Evolutionary conservation across 2,329 filamentous ascomycete species (phyloP).

Genomic region (Alternaria dauci): DNA sequence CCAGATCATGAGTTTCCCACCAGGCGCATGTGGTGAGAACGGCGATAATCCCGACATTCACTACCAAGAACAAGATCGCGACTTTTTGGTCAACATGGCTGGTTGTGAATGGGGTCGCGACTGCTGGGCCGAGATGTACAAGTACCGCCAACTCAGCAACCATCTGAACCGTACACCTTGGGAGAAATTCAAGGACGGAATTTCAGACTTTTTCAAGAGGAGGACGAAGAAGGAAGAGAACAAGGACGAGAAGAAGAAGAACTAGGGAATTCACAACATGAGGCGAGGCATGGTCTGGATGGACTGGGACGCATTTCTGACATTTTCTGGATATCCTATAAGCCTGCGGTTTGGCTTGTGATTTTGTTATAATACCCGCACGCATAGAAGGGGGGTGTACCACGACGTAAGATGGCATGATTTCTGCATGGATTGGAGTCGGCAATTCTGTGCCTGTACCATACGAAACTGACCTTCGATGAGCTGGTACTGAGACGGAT

Average conservation of each 20-base stretch:
- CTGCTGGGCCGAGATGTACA: conserved; percentile 98
- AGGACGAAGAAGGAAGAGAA: conserved; percentile 37
- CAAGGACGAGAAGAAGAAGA: conserved; percentile 27
- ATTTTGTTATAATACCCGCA: conserved; percentile 23
- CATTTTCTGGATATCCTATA: conserved; percentile 19
- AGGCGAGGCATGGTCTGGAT: conserved; percentile 5
- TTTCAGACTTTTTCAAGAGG: conserved; percentile 51
- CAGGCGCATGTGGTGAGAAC: conserved; percentile 83
- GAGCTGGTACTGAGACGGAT: neutral
- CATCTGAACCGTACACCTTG: conserved; percentile 83
- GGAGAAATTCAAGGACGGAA: conserved; percentile 68
- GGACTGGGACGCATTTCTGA: conserved; percentile 13
- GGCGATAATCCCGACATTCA: conserved; percentile 80
- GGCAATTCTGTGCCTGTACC: conserved; percentile 11
- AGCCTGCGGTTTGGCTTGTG: conserved; percentile 15
- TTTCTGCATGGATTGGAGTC: conserved; percentile 14
- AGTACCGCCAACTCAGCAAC: conserved; percentile 90
- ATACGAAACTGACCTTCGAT: conserved; percentile 10
- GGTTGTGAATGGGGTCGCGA: conserved; percentile 96
- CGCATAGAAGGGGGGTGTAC: conserved; percentile 14
- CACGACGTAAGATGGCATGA: conserved; percentile 13
- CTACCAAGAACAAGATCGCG: conserved; percentile 83
- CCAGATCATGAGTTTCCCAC: conserved; percentile 92
- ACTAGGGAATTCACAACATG: conserved; percentile 7
- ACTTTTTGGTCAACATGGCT: conserved; percentile 98